Base-by-base conservation (phyloP, 176 grass and related monocot genomes). In the Lolium perenne region DNA sequence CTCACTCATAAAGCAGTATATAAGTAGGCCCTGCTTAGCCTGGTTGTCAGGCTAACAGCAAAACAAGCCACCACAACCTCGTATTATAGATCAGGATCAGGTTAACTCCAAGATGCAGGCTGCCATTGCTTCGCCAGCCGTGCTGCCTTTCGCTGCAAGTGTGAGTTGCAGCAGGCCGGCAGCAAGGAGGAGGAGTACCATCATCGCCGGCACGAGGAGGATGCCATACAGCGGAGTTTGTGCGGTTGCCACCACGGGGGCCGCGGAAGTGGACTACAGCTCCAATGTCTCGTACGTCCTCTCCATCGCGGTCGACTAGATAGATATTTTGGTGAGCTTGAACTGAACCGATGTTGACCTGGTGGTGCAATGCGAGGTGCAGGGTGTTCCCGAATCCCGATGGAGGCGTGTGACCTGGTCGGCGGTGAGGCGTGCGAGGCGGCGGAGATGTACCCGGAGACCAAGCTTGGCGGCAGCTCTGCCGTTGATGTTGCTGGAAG, bases 361-460 rank as follows among this genome's bases (percentile, higher is more conserved):
- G 32, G 32, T 35, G 1, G 68, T 71, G 1, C 40, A 10, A 71
- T 71, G 14, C 1, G 68, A 12, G 38, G 1, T 26, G 12, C 74
- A 97, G 95, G 23, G 95, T 98, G 62, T 98, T 98, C 25, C 95
- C 95, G 0, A 86, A 95, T 98, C 25, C 95, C 95, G 0, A 86
- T 93, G 92, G 95, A 98, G 85, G 95, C 95, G 0, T 98, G 95
- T 14, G 93, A 98, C 15, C 73, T 98, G 66, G 5, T 92, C 22
- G 93, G 95, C 23, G 95, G 93, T 4, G 93, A 95, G 20, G 89
- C 93, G 2, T 98, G 93, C 67, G 56, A 83, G 29, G 83, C 10
- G 65, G 53, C 10, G 59, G 53, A 41, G 58, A 98, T 98, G 89
- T 98, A 85, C 87, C 86, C 87, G 50, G 95, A 98, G 83, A 83